Evolutionary conservation across 176 grass and related monocot genomes (phyloP).

Genomic region (maize (Zea mays)): Zm-B73-REFERENCE-NAM-5.0 NC_050097.1:36150501-36151000

Average conservation of each 20-base stretch:
- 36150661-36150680: constrained; percentile 91
- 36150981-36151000: constrained; percentile 81
- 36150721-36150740: constrained; percentile 70
- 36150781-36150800: constrained; percentile 86
- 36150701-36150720: constrained; percentile 65
- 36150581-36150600: constrained; percentile 58
- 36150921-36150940: constrained; percentile 62
- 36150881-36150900: constrained; percentile 90
- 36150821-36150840: constrained; percentile 67
- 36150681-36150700: constrained; percentile 52
- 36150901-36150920: constrained; percentile 66
- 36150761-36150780: constrained; percentile 52
- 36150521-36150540: constrained; percentile 57
- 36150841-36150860: constrained; percentile 56
- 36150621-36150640: constrained; percentile 57
- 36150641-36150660: constrained; percentile 69
- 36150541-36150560: constrained; percentile 66
- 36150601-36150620: constrained; percentile 81
- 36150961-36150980: constrained; percentile 68
- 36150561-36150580: constrained; percentile 79
- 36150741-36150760: constrained; percentile 50
- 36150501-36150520: constrained; percentile 58
- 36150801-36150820: constrained; percentile 46
- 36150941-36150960: constrained; percentile 54
- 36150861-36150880: constrained; percentile 83